Base-by-base conservation (phyloP, 768 basidiomycete species). In the Tulasnella sp. region DNA sequence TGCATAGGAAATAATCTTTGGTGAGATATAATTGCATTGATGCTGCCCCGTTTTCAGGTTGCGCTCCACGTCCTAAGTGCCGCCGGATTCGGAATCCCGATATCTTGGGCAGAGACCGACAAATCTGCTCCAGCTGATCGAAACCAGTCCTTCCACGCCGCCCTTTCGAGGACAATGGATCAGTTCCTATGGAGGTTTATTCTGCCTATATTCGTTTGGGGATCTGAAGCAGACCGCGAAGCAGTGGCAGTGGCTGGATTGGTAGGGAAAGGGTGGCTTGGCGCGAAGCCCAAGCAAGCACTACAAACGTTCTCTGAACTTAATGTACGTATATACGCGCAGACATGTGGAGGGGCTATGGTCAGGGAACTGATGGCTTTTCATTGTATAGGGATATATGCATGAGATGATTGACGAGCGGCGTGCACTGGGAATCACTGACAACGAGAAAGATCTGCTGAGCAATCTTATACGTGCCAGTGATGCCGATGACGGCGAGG, bases 391-490 rank as follows among this genome's bases (percentile, higher is more conserved):
- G 58, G n/a, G 49, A 48, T 59, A 49, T 34, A 49, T 59, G 27
- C 45, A 38, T 9, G 45, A 59, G 50, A 59, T 59, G 58, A 49
- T 59, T 30, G 48, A 59, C 10, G 48, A 32, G 17, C 45, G 55
- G 29, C 30, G 30, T 15, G 44, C 41, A 26, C 26, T 32, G 30
- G 52, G 52, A 32, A 38, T 56, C n/a, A 42, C 29, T 13, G 55
- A 43, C 4, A 56, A 43, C 8, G 41, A 43, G 29, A 43, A 44
- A 15, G 43, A 42, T 44, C 44, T 56, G 21, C 30, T 53, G 21
- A 56, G 55, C 26, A 38, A 56, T 38, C 44, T 56, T 44, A 43
- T 53, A 23, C 29, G 42, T 32, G 52, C 52, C 3, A 53, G 17
- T n/a, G 32, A 23, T 5, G 52, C 30, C 3, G 52, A 53, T n/a